A percentile compares a stretch with the other conserved stretches of the same genome.
Conservation (phyloP, 129 eudicot genomes). For the Escallonia herrerae region DNA sequence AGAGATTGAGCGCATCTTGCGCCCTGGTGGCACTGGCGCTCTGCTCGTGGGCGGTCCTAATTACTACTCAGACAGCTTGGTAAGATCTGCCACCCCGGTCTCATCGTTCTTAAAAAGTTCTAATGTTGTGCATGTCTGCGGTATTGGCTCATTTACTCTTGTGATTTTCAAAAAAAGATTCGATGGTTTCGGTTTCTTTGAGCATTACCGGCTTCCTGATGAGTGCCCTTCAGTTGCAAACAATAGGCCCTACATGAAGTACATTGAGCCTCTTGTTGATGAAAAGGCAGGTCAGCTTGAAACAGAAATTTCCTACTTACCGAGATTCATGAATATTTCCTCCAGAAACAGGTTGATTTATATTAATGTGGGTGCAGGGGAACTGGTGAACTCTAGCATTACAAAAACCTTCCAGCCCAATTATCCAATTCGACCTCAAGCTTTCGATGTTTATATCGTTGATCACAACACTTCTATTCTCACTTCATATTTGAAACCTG, state of each 20-base stretch:
- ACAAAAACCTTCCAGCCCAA: slow-evolving; percentile 28
- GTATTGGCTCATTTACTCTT: slow-evolving; percentile 39
- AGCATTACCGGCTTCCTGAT: slow-evolving; percentile 45
- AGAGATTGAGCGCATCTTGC: slow-evolving; percentile 80
- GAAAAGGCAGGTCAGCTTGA: slow-evolving; percentile 7
- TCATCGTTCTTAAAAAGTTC: slow-evolving; percentile 67
- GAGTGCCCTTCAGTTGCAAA: slow-evolving; percentile 60
- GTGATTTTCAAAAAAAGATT: slow-evolving; percentile 60
- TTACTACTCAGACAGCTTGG: slow-evolving; percentile 45
- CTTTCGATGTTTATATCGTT: slow-evolving; percentile 54
- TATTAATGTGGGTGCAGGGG: slow-evolving; percentile 66
- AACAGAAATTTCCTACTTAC: slow-evolving; percentile 39
- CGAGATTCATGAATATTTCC: slow-evolving; percentile 44
- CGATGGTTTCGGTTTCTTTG: slow-evolving; percentile 28
- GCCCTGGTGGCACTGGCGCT: slow-evolving; percentile 87
- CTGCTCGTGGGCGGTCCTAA: slow-evolving; percentile 43
- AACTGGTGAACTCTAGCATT: slow-evolving; percentile 29
- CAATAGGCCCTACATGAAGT: slow-evolving; percentile 56
- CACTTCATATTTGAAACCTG: slow-evolving; percentile 69
- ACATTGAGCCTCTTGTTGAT: slow-evolving; percentile 53
- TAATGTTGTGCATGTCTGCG: slow-evolving; percentile 53
- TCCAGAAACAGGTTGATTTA: slow-evolving; percentile 61
- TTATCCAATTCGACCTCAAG: slow-evolving; percentile 38
- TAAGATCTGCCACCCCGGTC: slow-evolving; percentile 63
- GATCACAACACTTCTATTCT: slow-evolving; percentile 73